Evolutionary conservation across 331 rosid species (phyloP), one percentile per base, ranked within the genome.

Genomic region (Pyrus hybrid): DNA sequence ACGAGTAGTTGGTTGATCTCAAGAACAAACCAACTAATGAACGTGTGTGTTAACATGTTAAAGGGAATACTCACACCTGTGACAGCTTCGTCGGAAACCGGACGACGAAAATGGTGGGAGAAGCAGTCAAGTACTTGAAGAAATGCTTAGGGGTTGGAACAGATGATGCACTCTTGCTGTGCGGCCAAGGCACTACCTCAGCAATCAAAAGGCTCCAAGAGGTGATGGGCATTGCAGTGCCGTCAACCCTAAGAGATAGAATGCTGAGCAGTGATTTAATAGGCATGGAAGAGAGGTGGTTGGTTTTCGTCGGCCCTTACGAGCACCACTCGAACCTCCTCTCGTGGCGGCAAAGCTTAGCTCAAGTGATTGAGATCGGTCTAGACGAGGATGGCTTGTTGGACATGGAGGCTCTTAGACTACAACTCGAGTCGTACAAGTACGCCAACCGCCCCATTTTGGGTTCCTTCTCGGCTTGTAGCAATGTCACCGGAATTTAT

Each of bases 121-220:
- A 87, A 76, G 93, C 98, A 26, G 53, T 51, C 0, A 54, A 71
- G 21, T 93, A 88, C 83, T 80, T 91, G 23, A 93, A 91, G 70
- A 87, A 73, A 67, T 86, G 96, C 78, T 87, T 93, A 72, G 94
- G 96, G 21, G 89, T 91, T 29, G 80, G 87, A 20, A 60, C 85
- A 61, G 86, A 88, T 0, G 94, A 90, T 51, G 94, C 86, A 29
- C 69, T 91, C 30, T 66, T 93, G 2, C 81, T 90, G 22, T 91
- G 97, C 66, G 98, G 98, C 5, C 86, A 93, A 0, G 98, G 98
- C 76, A 71, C 96, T 3, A 93, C 97, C 0, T 81, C 94, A n/a
- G 97, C 97, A 45, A 87, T 93, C 2, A 93, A 93, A 83, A 85
- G 91, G 79, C 89, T 93, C 8, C 98, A 93, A 87, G 94, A 93